Conservation (phyloP, 371 early-diverging fungal genomes). For the Mortierella sp. region DNA sequence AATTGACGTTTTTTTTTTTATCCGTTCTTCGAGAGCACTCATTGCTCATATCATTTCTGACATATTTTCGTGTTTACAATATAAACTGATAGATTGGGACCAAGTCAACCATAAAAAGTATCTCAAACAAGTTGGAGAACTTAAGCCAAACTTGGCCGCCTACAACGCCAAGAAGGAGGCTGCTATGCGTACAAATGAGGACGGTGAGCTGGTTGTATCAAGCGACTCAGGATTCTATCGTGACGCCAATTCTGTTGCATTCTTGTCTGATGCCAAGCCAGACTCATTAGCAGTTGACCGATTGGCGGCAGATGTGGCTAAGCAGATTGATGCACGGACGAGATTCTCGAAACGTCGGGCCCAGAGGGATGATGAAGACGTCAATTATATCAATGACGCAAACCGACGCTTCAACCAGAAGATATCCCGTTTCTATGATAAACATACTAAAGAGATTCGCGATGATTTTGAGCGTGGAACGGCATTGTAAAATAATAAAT, state of each 20-base stretch:
- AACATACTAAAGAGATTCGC: conserved; percentile 92
- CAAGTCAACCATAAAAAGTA: conserved; percentile 93
- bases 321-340: conserved; percentile 81
- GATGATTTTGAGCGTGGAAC: conserved; percentile 93
- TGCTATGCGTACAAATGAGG: conserved; percentile 41
- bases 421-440: conserved; percentile 93
- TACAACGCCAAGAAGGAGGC: conserved; percentile 79
- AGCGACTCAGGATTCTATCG: conserved; percentile 67
- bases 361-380: conserved; percentile 84
- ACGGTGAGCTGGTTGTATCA: conserved; percentile 47
- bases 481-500: conserved; percentile 15
- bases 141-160: conserved; percentile 86
- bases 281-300: conserved; percentile 76
- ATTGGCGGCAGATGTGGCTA: conserved; percentile 79
- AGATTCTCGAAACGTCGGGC: conserved; percentile 81
- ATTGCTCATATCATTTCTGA: background rate
- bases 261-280: conserved; percentile 72
- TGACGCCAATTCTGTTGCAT: conserved; percentile 79
- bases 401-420: conserved; percentile 96
- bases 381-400: conserved; percentile 96
- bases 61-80: background rate
- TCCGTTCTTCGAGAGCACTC: too few relatives aligned
- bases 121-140: conserved; percentile 75
- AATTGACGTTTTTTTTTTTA: background rate
- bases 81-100: conserved; percentile 70